A percentile compares a stretch with the other conserved stretches of the same genome.
Conservation (phyloP, 83 land plant species). For the Diphasiastrum complanatum region DNA sequence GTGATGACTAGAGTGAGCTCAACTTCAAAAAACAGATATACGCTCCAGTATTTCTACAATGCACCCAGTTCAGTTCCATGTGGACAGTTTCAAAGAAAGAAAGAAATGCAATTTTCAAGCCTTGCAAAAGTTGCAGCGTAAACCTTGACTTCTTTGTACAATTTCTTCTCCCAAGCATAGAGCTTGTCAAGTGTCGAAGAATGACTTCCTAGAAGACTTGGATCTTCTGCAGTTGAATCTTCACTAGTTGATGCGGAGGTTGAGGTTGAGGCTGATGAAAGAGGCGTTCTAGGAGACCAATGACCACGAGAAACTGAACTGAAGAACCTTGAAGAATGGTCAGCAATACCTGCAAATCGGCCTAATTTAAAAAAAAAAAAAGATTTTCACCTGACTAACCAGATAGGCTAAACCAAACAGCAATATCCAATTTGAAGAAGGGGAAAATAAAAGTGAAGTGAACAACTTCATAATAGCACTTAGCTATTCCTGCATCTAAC, state of each 20-base stretch:
- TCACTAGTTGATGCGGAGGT: constrained; percentile 3
- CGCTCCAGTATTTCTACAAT: neutral
- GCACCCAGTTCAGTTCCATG: neutral
- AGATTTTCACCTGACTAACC: too few species aligned
- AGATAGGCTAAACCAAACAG: too few species aligned
- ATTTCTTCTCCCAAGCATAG: constrained; percentile 13
- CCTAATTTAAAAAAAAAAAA: too few species aligned
- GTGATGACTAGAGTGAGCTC: neutral
- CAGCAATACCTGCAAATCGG: constrained; percentile 2
- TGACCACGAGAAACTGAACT: neutral
- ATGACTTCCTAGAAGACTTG: neutral
- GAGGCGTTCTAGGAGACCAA: constrained; percentile 10
- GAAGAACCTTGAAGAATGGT: constrained; percentile 5
- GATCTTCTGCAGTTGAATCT: neutral
- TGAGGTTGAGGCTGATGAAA: too few species aligned
- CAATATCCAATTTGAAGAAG: too few species aligned
- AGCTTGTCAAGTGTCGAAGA: constrained; percentile 2
- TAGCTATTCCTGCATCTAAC: too few species aligned
- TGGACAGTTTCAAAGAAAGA: neutral
- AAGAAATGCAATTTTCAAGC: neutral
- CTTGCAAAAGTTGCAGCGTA: neutral
- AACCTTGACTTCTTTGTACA: constrained; percentile 12
- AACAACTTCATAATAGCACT: too few species aligned
- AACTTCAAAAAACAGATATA: neutral
- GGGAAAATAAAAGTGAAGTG: too few species aligned